phyloP scores from a whole-genome alignment of 257 asterid species.

The Fraxinus cuspidata region DNA sequence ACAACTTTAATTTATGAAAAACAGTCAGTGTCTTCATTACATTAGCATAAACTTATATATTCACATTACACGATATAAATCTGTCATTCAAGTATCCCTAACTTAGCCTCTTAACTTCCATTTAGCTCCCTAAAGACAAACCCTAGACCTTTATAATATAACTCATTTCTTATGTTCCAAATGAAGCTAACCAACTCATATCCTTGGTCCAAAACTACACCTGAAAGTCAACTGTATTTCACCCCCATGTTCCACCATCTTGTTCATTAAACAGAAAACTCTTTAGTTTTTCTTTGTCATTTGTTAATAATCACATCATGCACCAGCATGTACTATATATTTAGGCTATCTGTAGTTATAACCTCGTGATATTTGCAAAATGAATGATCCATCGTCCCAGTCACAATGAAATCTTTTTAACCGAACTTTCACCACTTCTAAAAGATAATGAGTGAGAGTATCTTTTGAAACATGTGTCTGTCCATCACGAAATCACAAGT shows the following conservation, averaged over 20 bases:
- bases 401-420: not conserved
- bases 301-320: not conserved
- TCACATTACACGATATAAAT: not conserved
- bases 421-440: not conserved
- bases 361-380: not conserved
- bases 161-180: not conserved
- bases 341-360: not conserved
- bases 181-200: not conserved
- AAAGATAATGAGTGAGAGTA: not conserved
- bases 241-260: not conserved
- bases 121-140: not conserved
- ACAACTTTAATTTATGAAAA: not conserved
- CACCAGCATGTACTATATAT: not conserved
- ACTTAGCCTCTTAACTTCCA: not conserved
- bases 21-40: not conserved
- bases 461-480: not conserved
- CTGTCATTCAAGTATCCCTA: not conserved
- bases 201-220: not conserved
- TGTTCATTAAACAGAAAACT: not conserved
- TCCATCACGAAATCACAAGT: not conserved
- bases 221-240: not conserved
- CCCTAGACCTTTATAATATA: not conserved
- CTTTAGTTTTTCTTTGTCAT: not conserved
- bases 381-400: not conserved
- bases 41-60: not conserved